Evolutionary conservation across 2,329 filamentous ascomycete genomes (phyloP).

Genomic region (Helminthosporium solani): DNA sequence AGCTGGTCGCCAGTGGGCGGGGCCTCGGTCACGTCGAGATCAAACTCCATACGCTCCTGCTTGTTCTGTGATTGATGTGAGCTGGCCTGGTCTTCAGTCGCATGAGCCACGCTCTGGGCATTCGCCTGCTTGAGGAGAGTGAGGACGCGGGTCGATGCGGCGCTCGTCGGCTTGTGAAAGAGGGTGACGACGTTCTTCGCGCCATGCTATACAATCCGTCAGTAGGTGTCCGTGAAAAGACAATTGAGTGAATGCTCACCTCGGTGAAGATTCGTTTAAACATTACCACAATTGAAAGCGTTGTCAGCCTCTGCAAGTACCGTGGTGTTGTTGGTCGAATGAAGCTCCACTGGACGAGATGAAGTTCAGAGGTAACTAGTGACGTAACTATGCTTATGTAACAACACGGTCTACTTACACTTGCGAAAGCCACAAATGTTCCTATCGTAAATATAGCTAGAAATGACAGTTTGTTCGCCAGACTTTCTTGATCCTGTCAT

Average conservation of each 20-base stretch:
- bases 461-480: no score
- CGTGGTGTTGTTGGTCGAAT: background rate
- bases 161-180: slow-evolving; percentile 81
- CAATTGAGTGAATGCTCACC: slow-evolving; percentile 3
- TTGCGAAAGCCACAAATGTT: background rate
- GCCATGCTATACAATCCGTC: slow-evolving; percentile 40
- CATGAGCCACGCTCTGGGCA: slow-evolving; percentile 64
- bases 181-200: slow-evolving; percentile 83
- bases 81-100: slow-evolving; percentile 73
- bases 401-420: background rate
- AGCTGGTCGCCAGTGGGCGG: slow-evolving; percentile 81
- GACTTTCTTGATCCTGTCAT: no score
- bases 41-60: slow-evolving; percentile 68
- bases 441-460: no score
- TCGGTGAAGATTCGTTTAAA: slow-evolving; percentile 11
- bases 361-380: background rate
- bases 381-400: slow-evolving; percentile 1
- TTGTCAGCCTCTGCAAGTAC: background rate
- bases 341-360: background rate
- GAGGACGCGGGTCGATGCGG: slow-evolving; percentile 71
- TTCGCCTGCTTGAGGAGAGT: slow-evolving; percentile 79
- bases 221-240: slow-evolving; percentile 7
- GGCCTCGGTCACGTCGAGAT: slow-evolving; percentile 80
- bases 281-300: background rate
- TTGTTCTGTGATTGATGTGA: slow-evolving; percentile 63